Conservation (phyloP, 2,329 filamentous ascomycete species). For the Trichoderma koningiopsis region DNA sequence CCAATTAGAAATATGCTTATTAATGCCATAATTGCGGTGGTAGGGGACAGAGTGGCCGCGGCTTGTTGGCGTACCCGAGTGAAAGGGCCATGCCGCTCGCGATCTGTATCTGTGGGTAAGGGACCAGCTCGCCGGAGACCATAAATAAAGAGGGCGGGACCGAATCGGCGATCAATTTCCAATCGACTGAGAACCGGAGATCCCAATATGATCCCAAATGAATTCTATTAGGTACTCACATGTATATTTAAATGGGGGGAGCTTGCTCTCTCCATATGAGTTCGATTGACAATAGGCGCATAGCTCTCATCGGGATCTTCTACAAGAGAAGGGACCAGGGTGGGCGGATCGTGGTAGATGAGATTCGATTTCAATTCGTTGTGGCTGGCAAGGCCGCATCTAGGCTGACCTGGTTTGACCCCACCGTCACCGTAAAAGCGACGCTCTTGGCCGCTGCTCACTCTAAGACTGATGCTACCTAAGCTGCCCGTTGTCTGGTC, state of each 20-base stretch:
- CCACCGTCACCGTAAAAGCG: conserved; percentile 5
- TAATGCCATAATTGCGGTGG: not conserved
- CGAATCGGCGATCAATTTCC: conserved; percentile 5
- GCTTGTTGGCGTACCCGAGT: not conserved
- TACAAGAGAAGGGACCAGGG: not conserved
- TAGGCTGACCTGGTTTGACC: not conserved
- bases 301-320: not conserved
- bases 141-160: not conserved
- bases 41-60: not conserved
- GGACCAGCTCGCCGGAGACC: not conserved
- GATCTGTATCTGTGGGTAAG: not conserved
- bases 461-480: not conserved
- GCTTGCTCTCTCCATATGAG: not conserved
- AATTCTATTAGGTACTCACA: not conserved
- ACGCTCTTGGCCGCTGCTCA: not conserved
- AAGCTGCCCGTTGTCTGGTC: not conserved
- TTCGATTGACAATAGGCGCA: not conserved
- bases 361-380: not conserved
- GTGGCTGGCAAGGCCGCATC: not conserved
- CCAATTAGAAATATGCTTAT: not conserved
- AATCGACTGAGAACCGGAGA: not conserved
- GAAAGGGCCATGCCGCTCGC: not conserved
- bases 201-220: not conserved
- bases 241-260: not conserved
- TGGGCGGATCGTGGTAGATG: not conserved